Evolutionary conservation across 768 basidiomycete genomes (phyloP).

Genomic region (Ramaria sp.): DNA sequence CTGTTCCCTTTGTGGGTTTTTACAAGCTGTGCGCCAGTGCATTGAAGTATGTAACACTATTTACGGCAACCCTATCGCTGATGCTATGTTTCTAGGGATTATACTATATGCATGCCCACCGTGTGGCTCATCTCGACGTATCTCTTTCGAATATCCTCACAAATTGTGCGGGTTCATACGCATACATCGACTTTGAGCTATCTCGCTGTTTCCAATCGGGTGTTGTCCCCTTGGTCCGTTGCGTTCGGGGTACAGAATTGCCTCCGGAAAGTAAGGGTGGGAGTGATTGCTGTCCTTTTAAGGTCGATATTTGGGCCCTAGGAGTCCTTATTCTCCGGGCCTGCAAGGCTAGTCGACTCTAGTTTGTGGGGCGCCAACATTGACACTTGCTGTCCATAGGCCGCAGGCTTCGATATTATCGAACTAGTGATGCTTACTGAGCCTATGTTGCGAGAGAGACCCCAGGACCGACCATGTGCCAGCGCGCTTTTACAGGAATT

Average conservation of each 20-base stretch:
- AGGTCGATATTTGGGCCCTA: slow-evolving; percentile 66
- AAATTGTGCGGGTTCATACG: slow-evolving; percentile 51
- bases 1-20: slow-evolving; percentile 39
- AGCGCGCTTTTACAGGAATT: slow-evolving; percentile 38
- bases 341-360: slow-evolving; percentile 39
- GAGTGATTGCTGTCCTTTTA: slow-evolving; percentile 45
- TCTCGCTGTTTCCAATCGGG: slow-evolving; percentile 37
- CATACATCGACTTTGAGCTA: slow-evolving; percentile 65
- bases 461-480: slow-evolving; percentile 41
- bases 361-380: background rate
- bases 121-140: slow-evolving; percentile 62
- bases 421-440: slow-evolving; percentile 45
- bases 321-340: slow-evolving; percentile 53
- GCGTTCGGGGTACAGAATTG: slow-evolving; percentile 49
- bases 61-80: background rate
- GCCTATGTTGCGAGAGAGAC: slow-evolving; percentile 48
- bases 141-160: slow-evolving; percentile 60
- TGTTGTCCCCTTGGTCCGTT: slow-evolving; percentile 26
- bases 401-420: slow-evolving; percentile 45
- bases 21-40: slow-evolving; percentile 50
- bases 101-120: slow-evolving; percentile 57
- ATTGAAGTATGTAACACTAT: slow-evolving; percentile 40
- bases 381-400: slow-evolving; percentile 22
- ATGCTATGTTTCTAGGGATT: slow-evolving; percentile 35
- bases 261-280: slow-evolving; percentile 58